A percentile compares a stretch with the other conserved stretches of the same genome.
Conservation (phyloP, 169 alveolate species). For the Plasmodium chabaudi region DNA sequence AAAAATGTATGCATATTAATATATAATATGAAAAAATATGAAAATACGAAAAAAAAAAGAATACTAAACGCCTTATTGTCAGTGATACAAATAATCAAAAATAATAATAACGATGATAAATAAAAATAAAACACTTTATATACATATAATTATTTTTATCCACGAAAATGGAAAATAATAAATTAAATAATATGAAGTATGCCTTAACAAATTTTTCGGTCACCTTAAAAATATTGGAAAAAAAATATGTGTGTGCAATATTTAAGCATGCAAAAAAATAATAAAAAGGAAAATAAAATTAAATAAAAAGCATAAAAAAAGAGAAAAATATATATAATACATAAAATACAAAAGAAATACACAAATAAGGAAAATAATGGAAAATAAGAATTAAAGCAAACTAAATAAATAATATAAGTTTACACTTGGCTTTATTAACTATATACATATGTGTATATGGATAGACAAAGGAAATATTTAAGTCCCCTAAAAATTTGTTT, state of each 20-base stretch:
- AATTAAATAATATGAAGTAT: too few species aligned
- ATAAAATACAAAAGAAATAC: not conserved
- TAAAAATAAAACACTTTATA: too few species aligned
- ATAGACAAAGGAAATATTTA: too few species aligned
- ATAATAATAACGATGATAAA: too few species aligned
- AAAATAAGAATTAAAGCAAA: not conserved
- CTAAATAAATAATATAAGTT: not conserved
- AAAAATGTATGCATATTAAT: not conserved
- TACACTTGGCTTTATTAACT: not conserved
- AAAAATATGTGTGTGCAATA: not conserved
- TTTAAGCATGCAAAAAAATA: not conserved
- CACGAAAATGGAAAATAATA: too few species aligned
- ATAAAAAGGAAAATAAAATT: slow-evolving; percentile 1
- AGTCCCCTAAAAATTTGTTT: too few species aligned
- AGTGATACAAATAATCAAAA: too few species aligned
- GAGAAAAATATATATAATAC: too few species aligned
- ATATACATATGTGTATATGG: too few species aligned
- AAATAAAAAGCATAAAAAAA: not conserved
- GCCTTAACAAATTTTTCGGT: slow-evolving; percentile 23
- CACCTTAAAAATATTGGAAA: slow-evolving; percentile 1
- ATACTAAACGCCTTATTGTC: too few species aligned
- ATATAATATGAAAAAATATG: not conserved
- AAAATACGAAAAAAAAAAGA: not conserved
- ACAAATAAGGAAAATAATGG: not conserved
- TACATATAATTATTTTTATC: too few species aligned